Evolutionary conservation across 495 filamentous ascomycete species (phyloP).

Genomic region (Penicillium turbatum): DNA sequence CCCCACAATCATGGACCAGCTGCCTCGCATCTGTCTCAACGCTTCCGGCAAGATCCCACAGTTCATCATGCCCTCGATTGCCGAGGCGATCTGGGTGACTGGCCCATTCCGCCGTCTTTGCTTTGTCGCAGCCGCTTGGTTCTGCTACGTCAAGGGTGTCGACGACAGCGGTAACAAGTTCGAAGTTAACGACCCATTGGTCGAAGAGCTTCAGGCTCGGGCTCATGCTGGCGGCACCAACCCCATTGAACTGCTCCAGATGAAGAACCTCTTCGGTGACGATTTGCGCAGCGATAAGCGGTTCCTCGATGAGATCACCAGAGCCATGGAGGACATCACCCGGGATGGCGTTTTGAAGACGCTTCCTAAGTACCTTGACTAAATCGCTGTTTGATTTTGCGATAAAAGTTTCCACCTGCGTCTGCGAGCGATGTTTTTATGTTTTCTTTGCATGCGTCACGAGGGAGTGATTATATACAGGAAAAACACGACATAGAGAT

Average conservation of each 20-base stretch:
- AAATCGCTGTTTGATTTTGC: conserved; percentile 8
- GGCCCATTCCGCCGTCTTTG: conserved; percentile 44
- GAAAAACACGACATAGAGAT: conserved; percentile 22
- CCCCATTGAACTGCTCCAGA: conserved; percentile 35
- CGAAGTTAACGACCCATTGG: conserved; percentile 43
- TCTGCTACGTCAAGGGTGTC: conserved; percentile 41
- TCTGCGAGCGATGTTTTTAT: conserved; percentile 18
- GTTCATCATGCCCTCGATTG: conserved; percentile 49
- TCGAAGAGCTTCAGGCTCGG: conserved; percentile 39
- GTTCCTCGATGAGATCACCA: conserved; percentile 37
- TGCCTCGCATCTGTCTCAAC: conserved; percentile 44
- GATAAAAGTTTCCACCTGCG: conserved; percentile 10
- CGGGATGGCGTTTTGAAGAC: conserved; percentile 43
- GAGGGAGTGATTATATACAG: conserved; percentile 13
- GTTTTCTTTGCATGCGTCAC: conserved; percentile 18
- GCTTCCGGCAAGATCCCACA: conserved; percentile 48
- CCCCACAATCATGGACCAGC: conserved; percentile 45
- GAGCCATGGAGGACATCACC: conserved; percentile 38
- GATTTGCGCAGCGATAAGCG: conserved; percentile 40
- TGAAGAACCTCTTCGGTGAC: conserved; percentile 44
- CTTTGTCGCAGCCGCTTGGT: conserved; percentile 45
- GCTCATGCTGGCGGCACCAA: conserved; percentile 35
- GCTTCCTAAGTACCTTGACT: conserved; percentile 43
- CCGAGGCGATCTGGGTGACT: conserved; percentile 42
- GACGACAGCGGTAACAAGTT: conserved; percentile 40